Evolutionary conservation across 371 early-diverging fungal genomes (phyloP), one percentile per base, ranked within the genome.

Genomic region (Zychaea mexicana): DNA sequence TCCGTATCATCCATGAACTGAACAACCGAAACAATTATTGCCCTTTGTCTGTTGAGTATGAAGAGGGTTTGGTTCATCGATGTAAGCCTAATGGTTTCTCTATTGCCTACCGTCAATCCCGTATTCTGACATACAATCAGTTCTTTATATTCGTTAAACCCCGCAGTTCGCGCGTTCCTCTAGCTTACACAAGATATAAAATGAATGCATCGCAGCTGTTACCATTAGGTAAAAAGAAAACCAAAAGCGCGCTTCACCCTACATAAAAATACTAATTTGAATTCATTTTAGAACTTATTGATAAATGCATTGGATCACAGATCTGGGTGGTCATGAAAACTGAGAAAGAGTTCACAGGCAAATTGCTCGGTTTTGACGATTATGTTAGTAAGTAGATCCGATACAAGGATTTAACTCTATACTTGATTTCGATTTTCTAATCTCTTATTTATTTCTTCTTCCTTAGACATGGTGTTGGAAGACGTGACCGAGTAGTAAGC

Each of bases 311-410:
- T 67, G 98, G 98, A 19, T 96, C 96, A 49, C 86, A 88, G 67
- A 95, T 98, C 64, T 96, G 97, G 96, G 96, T 98, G 3, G 76
- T 96, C 57, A 95, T 98, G 96, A 97, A 96, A 82, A 84, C 85
- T 33, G 94, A 96, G 58, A 95, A 93, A 76, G 99, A 98, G 79
- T 97, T 97, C 69, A 89, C 90, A 22, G 99, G 99, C 22, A 94
- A 94, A 26, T 82, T 98, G 61, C 82, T 92, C 6, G 97, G 97
- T n/a, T 98, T 98, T 75, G 99, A 98, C 71, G 98, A 98, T 80
- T 98, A 88, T 83, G 98, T 97, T 70, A 98, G 94, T 92, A 87
- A 82, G 81, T 81, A 42, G 22, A 28, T 46, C 6, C 15, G 45
- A 58, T 9, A 45, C 24, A 45, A 13, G 42, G 17, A 21, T 21